Conservation (phyloP, 768 basidiomycete genomes). For the Naganishia randhawae region DNA sequence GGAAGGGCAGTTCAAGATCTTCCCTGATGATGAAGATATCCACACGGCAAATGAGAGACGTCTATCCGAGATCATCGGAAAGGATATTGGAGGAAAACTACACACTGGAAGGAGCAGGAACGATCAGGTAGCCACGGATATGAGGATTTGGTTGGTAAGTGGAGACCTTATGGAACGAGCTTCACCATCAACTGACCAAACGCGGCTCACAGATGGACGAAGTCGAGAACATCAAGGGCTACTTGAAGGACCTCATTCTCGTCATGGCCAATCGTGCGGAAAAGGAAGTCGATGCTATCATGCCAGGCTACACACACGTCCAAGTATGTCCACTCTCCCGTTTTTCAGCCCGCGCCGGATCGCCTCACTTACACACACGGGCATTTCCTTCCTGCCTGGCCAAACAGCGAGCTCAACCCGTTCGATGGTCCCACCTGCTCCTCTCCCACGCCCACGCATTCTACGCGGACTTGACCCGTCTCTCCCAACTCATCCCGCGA, state of each 20-base stretch:
- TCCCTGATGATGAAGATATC: constrained; percentile 94
- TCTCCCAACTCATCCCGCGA: constrained; percentile 77
- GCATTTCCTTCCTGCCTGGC: neutral
- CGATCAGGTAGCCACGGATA: constrained; percentile 97
- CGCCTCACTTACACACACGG: neutral
- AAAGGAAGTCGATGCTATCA: constrained; percentile 80
- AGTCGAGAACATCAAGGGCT: constrained; percentile 63
- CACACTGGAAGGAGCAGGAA: constrained; percentile 97
- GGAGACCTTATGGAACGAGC: neutral
- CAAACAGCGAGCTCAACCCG: constrained; percentile 86
- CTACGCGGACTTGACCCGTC: constrained; percentile 78
- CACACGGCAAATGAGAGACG: constrained; percentile 98
- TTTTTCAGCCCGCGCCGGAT: too few relatives aligned
- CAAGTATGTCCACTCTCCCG: constrained; percentile 60
- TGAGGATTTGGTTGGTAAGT: constrained; percentile 81
- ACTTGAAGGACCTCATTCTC: constrained; percentile 69
- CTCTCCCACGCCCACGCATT: constrained; percentile 94
- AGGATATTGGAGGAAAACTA: constrained; percentile 81
- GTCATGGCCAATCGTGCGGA: constrained; percentile 91
- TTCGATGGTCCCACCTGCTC: constrained; percentile 96
- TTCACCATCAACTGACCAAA: neutral
- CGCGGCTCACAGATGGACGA: constrained; percentile 58
- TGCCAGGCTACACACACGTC: constrained; percentile 96
- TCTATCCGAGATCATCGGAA: constrained; percentile 84
- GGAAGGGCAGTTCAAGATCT: constrained; percentile 67